Conservation (phyloP, 78 protist genomes). For the Guillardia theta region DNA sequence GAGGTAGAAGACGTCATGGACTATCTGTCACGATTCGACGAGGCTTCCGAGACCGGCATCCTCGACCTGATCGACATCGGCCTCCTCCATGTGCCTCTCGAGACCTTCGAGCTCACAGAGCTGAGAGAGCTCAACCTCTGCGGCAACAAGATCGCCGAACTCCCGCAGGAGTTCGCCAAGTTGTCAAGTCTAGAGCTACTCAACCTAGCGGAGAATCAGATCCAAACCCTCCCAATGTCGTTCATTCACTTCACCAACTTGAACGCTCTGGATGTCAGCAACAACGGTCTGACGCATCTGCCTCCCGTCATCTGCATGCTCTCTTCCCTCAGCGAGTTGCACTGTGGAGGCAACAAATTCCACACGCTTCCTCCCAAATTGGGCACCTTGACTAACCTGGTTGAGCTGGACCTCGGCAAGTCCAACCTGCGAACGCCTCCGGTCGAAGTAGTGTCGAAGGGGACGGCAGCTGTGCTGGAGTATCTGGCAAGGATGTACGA, state of each 20-base stretch:
- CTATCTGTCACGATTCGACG: conserved; percentile 34
- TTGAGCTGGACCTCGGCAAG: conserved; percentile 28
- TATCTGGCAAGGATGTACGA: conserved; percentile 38
- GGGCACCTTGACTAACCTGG: background rate
- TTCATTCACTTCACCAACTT: conserved; percentile 11
- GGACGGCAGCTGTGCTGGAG: conserved; percentile 9
- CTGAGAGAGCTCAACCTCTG: conserved; percentile 22
- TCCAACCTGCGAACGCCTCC: conserved; percentile 9
- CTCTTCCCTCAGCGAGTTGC: background rate
- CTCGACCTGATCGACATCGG: conserved; percentile 34
- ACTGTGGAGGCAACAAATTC: conserved; percentile 30
- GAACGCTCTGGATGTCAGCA: background rate
- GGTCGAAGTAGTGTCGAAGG: background rate
- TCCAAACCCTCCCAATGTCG: conserved; percentile 4
- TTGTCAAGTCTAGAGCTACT: background rate
- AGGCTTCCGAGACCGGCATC: background rate
- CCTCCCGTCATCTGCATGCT: conserved; percentile 35
- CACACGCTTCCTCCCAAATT: background rate
- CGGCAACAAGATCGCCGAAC: conserved; percentile 21
- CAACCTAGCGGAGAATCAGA: background rate
- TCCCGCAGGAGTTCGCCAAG: conserved; percentile 19
- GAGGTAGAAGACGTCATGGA: background rate
- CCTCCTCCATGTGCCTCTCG: background rate
- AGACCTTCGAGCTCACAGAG: background rate
- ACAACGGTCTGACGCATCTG: conserved; percentile 15